Base-by-base conservation (phyloP, 208 protist genomes). In the Trypanosoma cruzi region DNA sequence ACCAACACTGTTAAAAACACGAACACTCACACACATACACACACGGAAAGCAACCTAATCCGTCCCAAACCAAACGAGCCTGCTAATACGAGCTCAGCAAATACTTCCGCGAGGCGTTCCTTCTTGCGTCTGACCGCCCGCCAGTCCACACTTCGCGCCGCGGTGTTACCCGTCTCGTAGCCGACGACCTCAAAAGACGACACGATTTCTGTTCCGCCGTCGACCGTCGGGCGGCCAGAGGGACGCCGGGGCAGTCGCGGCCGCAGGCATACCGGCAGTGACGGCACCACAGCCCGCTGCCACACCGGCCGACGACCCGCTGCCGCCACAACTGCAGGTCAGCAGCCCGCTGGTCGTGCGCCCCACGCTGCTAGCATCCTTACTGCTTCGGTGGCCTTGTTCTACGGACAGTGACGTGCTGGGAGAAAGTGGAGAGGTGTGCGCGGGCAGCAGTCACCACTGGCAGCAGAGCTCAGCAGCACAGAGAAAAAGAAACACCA, bases 51-150 rank as follows among this genome's bases (percentile, higher is more conserved):
- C 36, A 40, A 40, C 5, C 71, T 32, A 16, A 34, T 60, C 11
- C 42, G 46, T 13, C 85, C 79, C 10, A 86, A 75, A 4, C 80
- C 62, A 69, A 92, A 95, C 82, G 82, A 93, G 24, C 86, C 86
- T 1, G 92, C 78, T 14, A 92, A 71, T 8, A 50, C 46, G 7
- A 50, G 18, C 20, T 8, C 46, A 3, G 20, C 18, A 50, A 50
- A 8, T 13, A 50, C 46, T n/a, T 84, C 69, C 36, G 32, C 50
- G 11, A 82, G 71, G 56, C 65, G 78, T 44, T 83, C 77, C 18
- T 73, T 55, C 52, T 84, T 76, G 37, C 79, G 57, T 24, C 46
- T 32, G 7, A 83, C 68, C 6, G 69, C 74, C 10, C 0, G 16
- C 80, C 75, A 79, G 65, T 91, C 85, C 2, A 85, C 11, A n/a